Percentiles rank a stretch among this genome's conserved stretches.
Conservation (phyloP, 192 early-diverging fungal species). For the Glomus cerebriforme region DNA sequence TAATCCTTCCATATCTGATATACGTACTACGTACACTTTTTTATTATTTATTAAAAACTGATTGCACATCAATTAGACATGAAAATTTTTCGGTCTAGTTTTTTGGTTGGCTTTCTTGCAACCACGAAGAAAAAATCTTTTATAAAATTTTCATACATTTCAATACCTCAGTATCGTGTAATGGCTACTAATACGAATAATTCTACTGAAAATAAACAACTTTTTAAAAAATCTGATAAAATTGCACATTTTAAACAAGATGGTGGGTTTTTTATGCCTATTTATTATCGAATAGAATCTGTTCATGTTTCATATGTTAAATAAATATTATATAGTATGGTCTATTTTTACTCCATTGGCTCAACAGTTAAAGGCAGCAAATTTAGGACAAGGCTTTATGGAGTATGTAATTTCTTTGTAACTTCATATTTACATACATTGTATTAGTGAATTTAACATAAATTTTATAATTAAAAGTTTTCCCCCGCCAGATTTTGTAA, state of each 20-base stretch:
- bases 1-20: no score
- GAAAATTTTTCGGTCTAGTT: no score
- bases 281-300: not conserved
- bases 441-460: not conserved
- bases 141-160: not conserved
- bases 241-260: constrained; percentile 59
- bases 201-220: not conserved
- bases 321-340: constrained; percentile 57
- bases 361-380: constrained; percentile 81
- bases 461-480: constrained; percentile 57
- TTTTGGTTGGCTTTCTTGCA: not conserved
- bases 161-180: not conserved
- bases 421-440: constrained; percentile 22
- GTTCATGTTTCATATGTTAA: not conserved
- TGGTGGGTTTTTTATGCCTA: constrained; percentile 37
- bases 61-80: no score
- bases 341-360: constrained; percentile 87
- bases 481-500: constrained; percentile 84
- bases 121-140: not conserved
- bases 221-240: constrained; percentile 37
- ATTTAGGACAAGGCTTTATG: constrained; percentile 90
- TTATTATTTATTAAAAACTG: no score
- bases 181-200: not conserved
- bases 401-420: constrained; percentile 45
- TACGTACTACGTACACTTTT: no score